Evolutionary conservation across 2,329 filamentous ascomycete genomes (phyloP).

Genomic region (Metarhizium guizhouense): DNA sequence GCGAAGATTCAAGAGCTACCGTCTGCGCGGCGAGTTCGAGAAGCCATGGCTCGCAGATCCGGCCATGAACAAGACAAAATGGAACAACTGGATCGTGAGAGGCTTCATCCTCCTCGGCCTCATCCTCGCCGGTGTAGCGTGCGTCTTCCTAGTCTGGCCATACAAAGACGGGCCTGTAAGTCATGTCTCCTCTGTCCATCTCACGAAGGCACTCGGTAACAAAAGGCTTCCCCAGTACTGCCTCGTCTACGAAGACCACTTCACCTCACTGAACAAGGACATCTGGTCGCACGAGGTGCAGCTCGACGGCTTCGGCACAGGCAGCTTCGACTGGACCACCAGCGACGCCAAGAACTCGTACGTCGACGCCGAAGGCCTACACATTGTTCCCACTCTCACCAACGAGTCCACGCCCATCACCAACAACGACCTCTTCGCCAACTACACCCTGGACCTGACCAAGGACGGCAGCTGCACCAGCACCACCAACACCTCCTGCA

Average conservation of each 20-base stretch:
- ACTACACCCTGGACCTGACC: slow-evolving; percentile 36
- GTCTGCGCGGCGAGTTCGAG: slow-evolving; percentile 23
- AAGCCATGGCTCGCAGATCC: slow-evolving; percentile 30
- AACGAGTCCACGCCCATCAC: slow-evolving; percentile 29
- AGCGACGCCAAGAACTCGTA: slow-evolving; percentile 37
- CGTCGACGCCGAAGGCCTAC: slow-evolving; percentile 37
- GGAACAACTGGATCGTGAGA: slow-evolving; percentile 26
- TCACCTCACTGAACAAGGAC: slow-evolving; percentile 31
- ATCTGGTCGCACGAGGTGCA: slow-evolving; percentile 41
- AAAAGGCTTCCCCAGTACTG: slow-evolving; percentile 29
- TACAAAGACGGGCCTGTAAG: slow-evolving; percentile 15
- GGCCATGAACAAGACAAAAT: slow-evolving; percentile 21
- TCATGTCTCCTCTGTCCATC: neutral
- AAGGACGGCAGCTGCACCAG: slow-evolving; percentile 32
- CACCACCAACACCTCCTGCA: slow-evolving; percentile 23
- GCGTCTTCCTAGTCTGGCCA: slow-evolving; percentile 19
- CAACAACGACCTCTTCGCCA: slow-evolving; percentile 25
- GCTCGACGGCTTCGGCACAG: slow-evolving; percentile 36
- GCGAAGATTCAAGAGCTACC: slow-evolving; percentile 23
- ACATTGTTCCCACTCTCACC: slow-evolving; percentile 46
- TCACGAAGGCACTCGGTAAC: neutral
- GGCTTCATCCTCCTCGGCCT: slow-evolving; percentile 24
- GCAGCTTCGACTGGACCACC: slow-evolving; percentile 47
- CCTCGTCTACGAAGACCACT: slow-evolving; percentile 40
- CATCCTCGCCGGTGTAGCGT: slow-evolving; percentile 22